Evolutionary conservation across 495 filamentous ascomycete genomes (phyloP), one percentile per base, ranked within the genome.

Genomic region (Immersiella caudata): DNA sequence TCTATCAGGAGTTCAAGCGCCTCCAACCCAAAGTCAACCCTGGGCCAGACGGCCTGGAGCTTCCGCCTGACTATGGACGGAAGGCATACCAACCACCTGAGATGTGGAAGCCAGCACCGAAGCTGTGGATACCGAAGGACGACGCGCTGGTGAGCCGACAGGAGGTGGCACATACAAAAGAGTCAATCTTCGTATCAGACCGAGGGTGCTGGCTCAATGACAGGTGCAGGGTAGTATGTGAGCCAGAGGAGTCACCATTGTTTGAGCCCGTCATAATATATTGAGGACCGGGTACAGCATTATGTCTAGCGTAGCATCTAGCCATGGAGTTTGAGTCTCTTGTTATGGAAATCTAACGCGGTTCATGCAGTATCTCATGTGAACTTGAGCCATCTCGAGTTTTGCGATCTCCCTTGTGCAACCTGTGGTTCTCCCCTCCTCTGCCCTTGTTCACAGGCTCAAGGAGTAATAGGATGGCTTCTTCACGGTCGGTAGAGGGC

Each of bases 41-140:
- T 0, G 77, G 76, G 5, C 79, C 79, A 27, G 77, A 70, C 1
- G 57, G 62, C 2, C 9, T 81, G 26, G 71, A 78, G 21, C 89
- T 91, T 70, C 80, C 82, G 0, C 76, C 81, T 1, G 85, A 88
- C 40, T 83, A 90, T 46, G 73, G 83, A 16, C 73, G 77, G 27
- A 81, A 84, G 12, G 89, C 89, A 0, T 93, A 90, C 71, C 84
- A 83, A 61, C 85, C 92, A 69, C 90, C 90, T 0, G 88, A 89
- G 50, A 84, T 93, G 68, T 87, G 83, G 61, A 76, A 79, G 12
- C 78, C 78, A 0, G 80, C 85, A 0, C 89, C 90, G 6, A 79
- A 81, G 51, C 77, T 93, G 8, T 93, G 91, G 91, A 85, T 93
- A 6, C 89, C 90, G 0, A 80, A 80, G 21, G 91, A 93, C 74